Percentiles rank a stretch among this genome's conserved stretches.
Conservation (phyloP, 805 yeast species). For the Lachancea nothofagi region DNA sequence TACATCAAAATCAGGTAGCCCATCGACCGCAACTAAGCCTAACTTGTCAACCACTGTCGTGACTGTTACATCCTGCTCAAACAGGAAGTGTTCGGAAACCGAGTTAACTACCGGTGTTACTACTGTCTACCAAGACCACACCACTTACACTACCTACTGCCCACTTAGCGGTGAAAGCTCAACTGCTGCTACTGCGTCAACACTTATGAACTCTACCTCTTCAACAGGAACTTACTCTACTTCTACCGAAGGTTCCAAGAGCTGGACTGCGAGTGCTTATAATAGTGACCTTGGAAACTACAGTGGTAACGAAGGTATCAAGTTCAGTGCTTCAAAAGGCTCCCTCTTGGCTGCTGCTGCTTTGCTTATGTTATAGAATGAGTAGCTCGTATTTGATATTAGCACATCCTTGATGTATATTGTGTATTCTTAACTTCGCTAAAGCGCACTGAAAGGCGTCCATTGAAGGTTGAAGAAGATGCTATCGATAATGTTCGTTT, state of each 20-base stretch:
- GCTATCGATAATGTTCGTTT: no score
- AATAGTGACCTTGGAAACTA: not conserved
- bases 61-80: slow-evolving; percentile 4
- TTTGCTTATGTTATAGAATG: slow-evolving; percentile 31
- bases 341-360: slow-evolving; percentile 45
- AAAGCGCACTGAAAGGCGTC: no score
- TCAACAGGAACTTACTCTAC: not conserved
- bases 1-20: not conserved
- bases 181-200: not conserved
- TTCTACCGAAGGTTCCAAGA: not conserved
- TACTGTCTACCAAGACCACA: slow-evolving; percentile 2
- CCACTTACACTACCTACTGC: slow-evolving; percentile 9
- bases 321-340: slow-evolving; percentile 23
- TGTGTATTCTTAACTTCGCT: no score
- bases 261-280: not conserved
- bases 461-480: no score
- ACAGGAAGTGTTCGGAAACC: slow-evolving; percentile 8
- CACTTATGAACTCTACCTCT: not conserved
- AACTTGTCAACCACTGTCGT: slow-evolving; percentile 6
- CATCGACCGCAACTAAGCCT: not conserved
- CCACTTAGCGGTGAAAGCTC: not conserved
- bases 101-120: slow-evolving; percentile 10
- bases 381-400: no score
- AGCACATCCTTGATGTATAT: no score
- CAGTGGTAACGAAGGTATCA: not conserved